Base-by-base conservation (phyloP, 2,329 filamentous ascomycete species). In the Scedosporium minutisporum region DNA sequence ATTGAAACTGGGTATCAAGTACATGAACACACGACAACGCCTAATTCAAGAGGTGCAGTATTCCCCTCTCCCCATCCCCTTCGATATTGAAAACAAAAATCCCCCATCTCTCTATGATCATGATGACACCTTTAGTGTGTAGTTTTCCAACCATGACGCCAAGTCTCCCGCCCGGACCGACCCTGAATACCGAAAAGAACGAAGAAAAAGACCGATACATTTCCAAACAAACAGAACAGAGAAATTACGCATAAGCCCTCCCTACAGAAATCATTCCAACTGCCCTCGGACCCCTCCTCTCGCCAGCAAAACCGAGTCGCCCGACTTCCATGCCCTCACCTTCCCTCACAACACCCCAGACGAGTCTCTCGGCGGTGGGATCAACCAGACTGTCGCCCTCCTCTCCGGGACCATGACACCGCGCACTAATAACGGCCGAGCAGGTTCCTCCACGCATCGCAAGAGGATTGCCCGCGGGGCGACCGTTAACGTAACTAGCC, bases 401-500 rank as follows among this genome's bases (percentile, higher is more conserved):
- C 5, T 51, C 41, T 6, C 69, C 66, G 33, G 68, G 65, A 4
- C 75, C 71, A 63, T 82, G 80, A 69, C 80, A 82, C 59, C 76
- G 70, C 25, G 80, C 75, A 68, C 76, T 78, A 65, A 84, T 68
- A n/a, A 82, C 80, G 7, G 80, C 81, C 64, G 78, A 81, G 71
- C 80, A 83, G 51, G 75, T 73, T 10, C 80, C 80, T 33, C 76
- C 79, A 23, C 68, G 70, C 42, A 83, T 66, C 1, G 74, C 74
- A 25, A 83, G 75, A 23, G 81, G 81, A 70, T 83, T 83, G 1
- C 78, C 79, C 16, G 71, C 68, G 18, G 71, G 71, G 9, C 68
- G 66, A 51, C 74, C 75, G 62, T 73, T 71, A 6, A 73, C 73
- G 23, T 67, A 67, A 33, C 73, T 72, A 7, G 72, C 69, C 2